A percentile compares a stretch with the other conserved stretches of the same genome.
Evolutionary conservation across 345 rosid species (phyloP).

Genomic region (Moricandia arvensis): DNA sequence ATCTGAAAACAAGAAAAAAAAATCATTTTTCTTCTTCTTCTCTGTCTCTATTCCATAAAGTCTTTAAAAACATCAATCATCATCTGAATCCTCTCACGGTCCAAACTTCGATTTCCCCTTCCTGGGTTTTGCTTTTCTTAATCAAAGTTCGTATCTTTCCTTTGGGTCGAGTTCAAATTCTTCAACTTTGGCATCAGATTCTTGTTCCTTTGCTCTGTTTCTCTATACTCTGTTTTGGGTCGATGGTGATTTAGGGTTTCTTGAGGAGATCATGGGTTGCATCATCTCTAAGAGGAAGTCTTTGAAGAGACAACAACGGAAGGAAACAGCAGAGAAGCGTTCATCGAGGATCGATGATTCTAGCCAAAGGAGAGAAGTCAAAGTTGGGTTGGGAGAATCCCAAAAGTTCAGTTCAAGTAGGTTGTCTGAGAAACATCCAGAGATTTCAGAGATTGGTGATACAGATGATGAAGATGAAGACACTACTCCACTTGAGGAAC

Average conservation of each 20-base stretch:
- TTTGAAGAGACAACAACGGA: constrained; percentile 49
- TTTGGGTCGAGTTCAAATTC: too few relatives aligned
- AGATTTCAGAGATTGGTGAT: constrained; percentile 38
- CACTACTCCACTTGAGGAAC: not conserved
- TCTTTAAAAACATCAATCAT: not conserved
- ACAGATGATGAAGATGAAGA: constrained; percentile 32
- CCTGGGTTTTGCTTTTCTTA: constrained; percentile 1
- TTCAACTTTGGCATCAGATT: not conserved
- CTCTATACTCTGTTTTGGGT: not conserved
- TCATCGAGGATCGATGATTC: constrained; percentile 64
- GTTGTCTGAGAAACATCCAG: constrained; percentile 45
- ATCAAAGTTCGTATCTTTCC: not conserved
- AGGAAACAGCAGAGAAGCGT: constrained; percentile 56
- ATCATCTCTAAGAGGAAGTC: constrained; percentile 69
- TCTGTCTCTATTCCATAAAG: constrained; percentile 2
- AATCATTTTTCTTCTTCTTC: constrained; percentile 16
- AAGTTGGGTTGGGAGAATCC: constrained; percentile 7
- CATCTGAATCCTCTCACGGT: constrained; percentile 31
- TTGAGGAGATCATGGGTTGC: constrained; percentile 62
- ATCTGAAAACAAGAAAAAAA: constrained; percentile 35
- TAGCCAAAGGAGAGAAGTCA: constrained; percentile 34
- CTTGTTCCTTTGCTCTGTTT: not conserved
- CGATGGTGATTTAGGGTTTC: not conserved
- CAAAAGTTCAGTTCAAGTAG: constrained; percentile 48
- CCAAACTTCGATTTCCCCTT: not conserved